Base-by-base conservation (phyloP, 768 basidiomycete species). In the Tylopilus sp. region DNA sequence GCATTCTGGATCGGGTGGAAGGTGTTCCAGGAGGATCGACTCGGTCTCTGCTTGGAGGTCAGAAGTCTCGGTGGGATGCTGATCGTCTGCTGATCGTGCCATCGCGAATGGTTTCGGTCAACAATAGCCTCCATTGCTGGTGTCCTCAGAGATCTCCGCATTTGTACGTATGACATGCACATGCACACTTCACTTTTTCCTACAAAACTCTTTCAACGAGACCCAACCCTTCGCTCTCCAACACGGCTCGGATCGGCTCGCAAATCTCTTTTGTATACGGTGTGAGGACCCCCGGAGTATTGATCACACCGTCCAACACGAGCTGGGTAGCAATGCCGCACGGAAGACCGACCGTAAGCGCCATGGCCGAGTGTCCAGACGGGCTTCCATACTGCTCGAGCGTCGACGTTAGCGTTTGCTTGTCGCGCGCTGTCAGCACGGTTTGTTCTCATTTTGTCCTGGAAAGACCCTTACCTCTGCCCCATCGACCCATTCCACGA, bases 271-370 rank as follows among this genome's bases (percentile, higher is more conserved):
- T 87, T 53, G 80, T 82, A 72, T 98, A 98, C 3, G 96, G 96
- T 12, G 84, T 88, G 45, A 84, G 81, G 7, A 99, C 80, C 63
- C 96, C 96, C 14, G 88, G 82, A 33, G 76, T 81, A 57, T 72
- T 81, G 65, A 98, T 73, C 41, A 84, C 81, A 57, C 94, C 94
- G 62, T 98, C 93, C 43, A 99, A 76, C 24, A 99, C 82, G 56
- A 94, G 78, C 76, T 98, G 93, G 1, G 86, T 83, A 2, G 97
- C 95, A 63, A 98, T 89, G 57, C 95, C 96, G 65, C 92, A 95
- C 1, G 96, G 96, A 13, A 98, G 69, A 54, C 96, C 96, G 45
- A 98, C 96, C 24, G 88, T 87, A 29, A 81, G 72, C 48, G 94
- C 93, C 95, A 98, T 97, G 10, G 93, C 92, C 19, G 89, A 91